Evolutionary conservation across 75 land plant genomes (phyloP).

Genomic region (Sequoiadendron giganteum): DNA sequence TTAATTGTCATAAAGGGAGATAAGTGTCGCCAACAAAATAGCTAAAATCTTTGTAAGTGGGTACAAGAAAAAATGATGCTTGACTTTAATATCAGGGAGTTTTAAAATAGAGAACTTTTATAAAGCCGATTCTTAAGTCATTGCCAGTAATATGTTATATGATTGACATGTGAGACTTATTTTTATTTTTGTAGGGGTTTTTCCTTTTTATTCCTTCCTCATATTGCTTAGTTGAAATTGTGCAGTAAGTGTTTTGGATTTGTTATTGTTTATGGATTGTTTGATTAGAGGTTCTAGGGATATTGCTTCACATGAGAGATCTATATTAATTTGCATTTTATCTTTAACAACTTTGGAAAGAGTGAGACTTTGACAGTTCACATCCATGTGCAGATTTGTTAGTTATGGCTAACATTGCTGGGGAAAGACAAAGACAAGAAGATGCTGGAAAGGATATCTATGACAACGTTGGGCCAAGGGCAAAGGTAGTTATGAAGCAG

Average conservation of each 20-base stretch:
- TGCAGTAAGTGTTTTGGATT: neutral
- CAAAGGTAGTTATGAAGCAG: constrained; percentile 38
- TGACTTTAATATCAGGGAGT: neutral
- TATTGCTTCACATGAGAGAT: neutral
- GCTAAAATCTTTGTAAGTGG: neutral
- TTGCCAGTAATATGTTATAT: neutral
- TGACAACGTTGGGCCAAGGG: constrained; percentile 51
- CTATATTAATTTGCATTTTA: neutral
- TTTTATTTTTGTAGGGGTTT: neutral
- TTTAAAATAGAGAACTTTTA: too few relatives aligned
- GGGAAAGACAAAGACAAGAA: neutral
- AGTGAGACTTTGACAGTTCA: neutral
- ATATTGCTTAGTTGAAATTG: neutral
- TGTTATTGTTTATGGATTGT: neutral
- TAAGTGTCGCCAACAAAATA: neutral
- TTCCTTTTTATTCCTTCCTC: neutral
- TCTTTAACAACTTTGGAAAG: neutral
- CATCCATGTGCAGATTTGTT: neutral
- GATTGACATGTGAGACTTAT: neutral
- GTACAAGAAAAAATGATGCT: neutral
- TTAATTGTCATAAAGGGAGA: neutral
- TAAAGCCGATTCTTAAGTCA: neutral
- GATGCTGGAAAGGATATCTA: neutral
- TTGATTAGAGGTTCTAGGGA: neutral
- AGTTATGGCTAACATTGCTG: neutral